These are phyloP conservation scores for Carex cristatella DNA, from an alignment of 176 grass and related monocot genomes.

Conservation along the genomic window DNA sequence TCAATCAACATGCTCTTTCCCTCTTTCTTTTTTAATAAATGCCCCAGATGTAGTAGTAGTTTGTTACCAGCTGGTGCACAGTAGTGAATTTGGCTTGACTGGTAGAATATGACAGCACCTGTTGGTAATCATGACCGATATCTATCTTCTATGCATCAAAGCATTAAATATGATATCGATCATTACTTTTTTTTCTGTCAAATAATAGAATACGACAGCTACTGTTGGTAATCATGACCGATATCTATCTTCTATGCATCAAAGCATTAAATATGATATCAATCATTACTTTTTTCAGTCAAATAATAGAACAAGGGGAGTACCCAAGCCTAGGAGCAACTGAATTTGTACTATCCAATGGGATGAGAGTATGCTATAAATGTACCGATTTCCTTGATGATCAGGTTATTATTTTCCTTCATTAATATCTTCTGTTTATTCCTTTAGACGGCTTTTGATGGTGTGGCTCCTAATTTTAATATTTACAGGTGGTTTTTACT, in stretches of 20 bases:
- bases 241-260: background rate
- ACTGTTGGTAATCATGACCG: background rate
- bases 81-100: background rate
- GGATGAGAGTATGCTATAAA: conserved; percentile 94
- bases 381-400: conserved; percentile 99
- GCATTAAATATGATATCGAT: too few species aligned
- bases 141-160: background rate
- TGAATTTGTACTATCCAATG: conserved; percentile 96
- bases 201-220: background rate
- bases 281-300: conserved; percentile 35
- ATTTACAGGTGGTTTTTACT: conserved; percentile 92
- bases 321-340: conserved; percentile 75
- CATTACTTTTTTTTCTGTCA: too few species aligned
- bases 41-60: background rate
- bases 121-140: background rate
- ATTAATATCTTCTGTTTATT: background rate
- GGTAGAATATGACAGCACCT: background rate
- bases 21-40: background rate
- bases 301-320: conserved; percentile 74
- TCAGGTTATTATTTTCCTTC: conserved; percentile 55
- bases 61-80: background rate
- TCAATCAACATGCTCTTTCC: background rate
- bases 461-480: background rate
- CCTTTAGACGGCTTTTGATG: background rate
- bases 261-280: background rate